Base-by-base conservation (phyloP, 2,329 filamentous ascomycete genomes). In the Macrophomina tecta region DNA sequence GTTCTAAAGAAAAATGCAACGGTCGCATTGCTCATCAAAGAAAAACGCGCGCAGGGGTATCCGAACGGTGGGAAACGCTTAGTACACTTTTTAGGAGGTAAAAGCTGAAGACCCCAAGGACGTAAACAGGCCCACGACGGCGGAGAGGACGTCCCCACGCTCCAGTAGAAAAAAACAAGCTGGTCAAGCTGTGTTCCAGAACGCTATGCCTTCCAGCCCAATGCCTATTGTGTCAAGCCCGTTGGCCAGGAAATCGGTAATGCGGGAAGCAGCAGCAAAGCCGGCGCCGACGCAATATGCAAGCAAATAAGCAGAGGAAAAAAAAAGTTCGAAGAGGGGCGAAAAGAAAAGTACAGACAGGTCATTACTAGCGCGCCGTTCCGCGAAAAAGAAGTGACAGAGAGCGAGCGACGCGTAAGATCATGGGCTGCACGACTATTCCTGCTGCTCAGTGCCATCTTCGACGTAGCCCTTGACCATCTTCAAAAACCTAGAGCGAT, bases 401-500 rank as follows among this genome's bases (percentile, higher is more conserved):
- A 45, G 58, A 48, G 58, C 58, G 58, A 7, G 56, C 28, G 28
- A 40, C 14, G 7, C 23, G 23, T 23, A 23, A 30, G 9, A 6
- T 11, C 52, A 28, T 2, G 3, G 11, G 18, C 18, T 14, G 55
- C 38, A 23, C 55, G 56, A n/a, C 56, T 61, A 46, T 23, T 23
- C 23, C 30, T 61, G 16, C 28, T 55, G 42, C 28, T 52, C 46
- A 16, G 18, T 4, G 11, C 23, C 34, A 23, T 58, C 70, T 61
- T 78, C 77, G 0, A 79, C 69, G 69, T 79, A 76, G 9, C 70
- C 69, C 38, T 81, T 76, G 6, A 86, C 80, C 85, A 87, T 86
- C 7, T 76, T 73, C 45, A 87, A 70, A 68, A 87, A 87, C 53
- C 85, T 80, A 69, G 84, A 76, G 14, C 88, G 82, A 72, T 93